Conservation (phyloP, 1,284 basidiomycete genomes). For the Ganoderma meredithae region DNA sequence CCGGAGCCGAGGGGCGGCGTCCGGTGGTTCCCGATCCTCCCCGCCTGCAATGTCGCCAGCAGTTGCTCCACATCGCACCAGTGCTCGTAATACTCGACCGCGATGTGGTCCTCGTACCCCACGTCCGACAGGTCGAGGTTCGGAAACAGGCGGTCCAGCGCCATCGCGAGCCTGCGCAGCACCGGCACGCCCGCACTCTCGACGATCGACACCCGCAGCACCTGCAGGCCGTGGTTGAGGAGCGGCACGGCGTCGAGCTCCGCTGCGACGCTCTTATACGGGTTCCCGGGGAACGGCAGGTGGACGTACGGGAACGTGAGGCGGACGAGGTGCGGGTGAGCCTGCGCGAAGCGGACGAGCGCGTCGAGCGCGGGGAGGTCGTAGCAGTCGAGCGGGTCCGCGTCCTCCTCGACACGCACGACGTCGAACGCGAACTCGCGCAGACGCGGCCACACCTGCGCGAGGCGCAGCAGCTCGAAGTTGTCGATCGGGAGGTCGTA, state of each 20-base stretch:
- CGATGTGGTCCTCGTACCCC: neutral
- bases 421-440: conserved; percentile 19
- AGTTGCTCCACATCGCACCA: conserved; percentile 22
- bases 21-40: conserved; percentile 2
- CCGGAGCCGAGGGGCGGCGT: neutral
- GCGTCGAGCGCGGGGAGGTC: conserved; percentile 1
- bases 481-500: conserved; percentile 2
- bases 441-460: conserved; percentile 15
- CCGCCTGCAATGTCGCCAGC: conserved; percentile 7
- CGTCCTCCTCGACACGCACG: neutral
- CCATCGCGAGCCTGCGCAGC: conserved; percentile 12
- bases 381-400: conserved; percentile 1
- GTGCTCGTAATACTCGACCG: neutral
- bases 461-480: conserved; percentile 4
- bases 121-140: conserved; percentile 16
- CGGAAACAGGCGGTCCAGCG: conserved; percentile 19
- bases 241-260: neutral
- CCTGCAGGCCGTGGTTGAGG: conserved; percentile 14
- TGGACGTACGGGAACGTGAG: conserved; percentile 17
- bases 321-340: conserved; percentile 16
- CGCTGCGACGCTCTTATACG: neutral
- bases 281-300: neutral
- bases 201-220: conserved; percentile 11
- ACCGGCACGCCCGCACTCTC: neutral
- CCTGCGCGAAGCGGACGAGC: conserved; percentile 16